Base-by-base conservation (phyloP, 169 alveolate species). In the Eimeria sp. region DNA sequence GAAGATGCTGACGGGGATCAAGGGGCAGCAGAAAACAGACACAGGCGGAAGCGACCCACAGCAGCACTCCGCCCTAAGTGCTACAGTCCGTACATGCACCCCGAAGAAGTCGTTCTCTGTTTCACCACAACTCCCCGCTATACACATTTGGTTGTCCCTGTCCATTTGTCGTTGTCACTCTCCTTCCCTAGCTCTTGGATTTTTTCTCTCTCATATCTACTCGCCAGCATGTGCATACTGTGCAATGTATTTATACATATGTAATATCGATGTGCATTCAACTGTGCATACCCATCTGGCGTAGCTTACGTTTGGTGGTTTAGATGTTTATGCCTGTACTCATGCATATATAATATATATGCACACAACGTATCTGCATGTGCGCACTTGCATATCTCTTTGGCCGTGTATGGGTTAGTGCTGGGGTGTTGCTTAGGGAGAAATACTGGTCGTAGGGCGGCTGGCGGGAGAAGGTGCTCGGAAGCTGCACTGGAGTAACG, bases 391-490 rank as follows among this genome's bases (percentile, higher is more conserved):
- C 16, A 54, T 51, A 9, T 40, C 25, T n/a, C 27, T n/a, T 45
- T 80, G 45, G 27, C 30, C 14, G 4, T 9, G 86, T 22, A 75
- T 43, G 30, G 30, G 89, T n/a, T 80, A 49, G 14, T 49, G 72
- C 51, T 80, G 70, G 20, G 20, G 40, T 30, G 54, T 30, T 40
- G 49, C 34, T 40, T 47, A 84, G 92, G 78, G 78, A 14, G 92
- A 84, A 11, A 43, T 57, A 30, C 61, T 84, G 22, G 78, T 84
- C 6, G 76, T 84, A 61, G 92, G 92, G 78, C 58, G 92, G 78
- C 78, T 84, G 58, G 76, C 80, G 6, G 92, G 82, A 18, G 92
- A 86, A 70, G 92, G 92, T 16, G 92, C 63, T 40, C 30, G 82
- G 80, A 30, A 43, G 92, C 92, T 86, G 80, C 67, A 57, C 43